Evolutionary conservation across 2,329 filamentous ascomycete genomes (phyloP), one percentile per base, ranked within the genome.

Genomic region (Didymella segeticola): DNA sequence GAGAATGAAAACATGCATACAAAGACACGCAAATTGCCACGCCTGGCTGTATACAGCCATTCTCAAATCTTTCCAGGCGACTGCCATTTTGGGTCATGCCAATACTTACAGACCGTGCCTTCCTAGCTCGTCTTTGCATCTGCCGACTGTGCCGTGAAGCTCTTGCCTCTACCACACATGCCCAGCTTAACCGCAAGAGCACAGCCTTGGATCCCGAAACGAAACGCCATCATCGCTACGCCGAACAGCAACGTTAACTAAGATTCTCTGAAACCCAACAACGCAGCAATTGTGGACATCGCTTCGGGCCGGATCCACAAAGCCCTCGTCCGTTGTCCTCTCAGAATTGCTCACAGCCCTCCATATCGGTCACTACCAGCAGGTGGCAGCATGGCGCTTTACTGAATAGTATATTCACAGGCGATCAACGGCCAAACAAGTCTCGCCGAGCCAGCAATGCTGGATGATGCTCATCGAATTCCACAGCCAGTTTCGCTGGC

Each of bases 251-350:
- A 20, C 17, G 11, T n/a, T n/a, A n/a, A 36, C 34, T 29, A 45
- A 34, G 29, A 41, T 34, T 43, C 17, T 46, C 37, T 48, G 39
- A 39, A 27, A 26, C 45, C 17, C 22, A 47, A 23, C 41, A 39
- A 12, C 34, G 45, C 51, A 41, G 34, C 22, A 20, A 34, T 20
- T 36, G 45, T 54, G 46, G 39, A 23, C 41, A 46, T 41, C 33
- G 51, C 51, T 41, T 49, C 51, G 51, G 51, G 45, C 45, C 51
- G 51, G 39, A 37, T 25, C 17, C 39, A 45, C 20, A 34, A 25
- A 22, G 17, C 20, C 43, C 23, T 47, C 45, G 23, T 15, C 39
- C n/a, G 15, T 46, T 34, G 6, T 49, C 41, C 45, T 46, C 45
- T 49, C 39, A 46, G 41, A 49, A 20, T 34, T 46, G 45, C 27